Percentiles rank a stretch among this genome's conserved stretches.
Conservation (phyloP, 805 yeast genomes). For the Ogataea parapolymorpha region DNA sequence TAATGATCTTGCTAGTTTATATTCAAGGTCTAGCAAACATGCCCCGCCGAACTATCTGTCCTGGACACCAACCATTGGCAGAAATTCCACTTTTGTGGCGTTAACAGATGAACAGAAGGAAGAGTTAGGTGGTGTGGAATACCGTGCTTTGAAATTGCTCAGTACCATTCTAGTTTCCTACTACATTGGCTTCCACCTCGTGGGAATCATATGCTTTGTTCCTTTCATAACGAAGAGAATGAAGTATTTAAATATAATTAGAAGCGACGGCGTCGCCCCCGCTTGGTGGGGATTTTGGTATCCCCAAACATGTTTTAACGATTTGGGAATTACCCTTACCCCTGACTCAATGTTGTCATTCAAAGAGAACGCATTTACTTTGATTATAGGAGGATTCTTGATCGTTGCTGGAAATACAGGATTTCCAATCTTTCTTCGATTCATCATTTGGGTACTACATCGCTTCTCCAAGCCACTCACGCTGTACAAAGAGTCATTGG, state of each 20-base stretch:
- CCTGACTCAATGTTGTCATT: slow-evolving; percentile 77
- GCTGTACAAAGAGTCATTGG: slow-evolving; percentile 67
- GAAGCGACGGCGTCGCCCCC: slow-evolving; percentile 61
- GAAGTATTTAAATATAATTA: slow-evolving; percentile 42
- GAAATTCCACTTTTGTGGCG: slow-evolving; percentile 88
- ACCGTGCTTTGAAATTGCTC: slow-evolving; percentile 78
- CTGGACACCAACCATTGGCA: slow-evolving; percentile 87
- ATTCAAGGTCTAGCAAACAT: slow-evolving; percentile 16
- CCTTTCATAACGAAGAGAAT: slow-evolving; percentile 54
- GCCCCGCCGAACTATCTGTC: slow-evolving; percentile 68
- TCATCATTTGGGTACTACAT: slow-evolving; percentile 76
- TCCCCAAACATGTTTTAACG: slow-evolving; percentile 75
- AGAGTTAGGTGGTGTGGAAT: slow-evolving; percentile 96
- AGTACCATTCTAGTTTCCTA: slow-evolving; percentile 61
- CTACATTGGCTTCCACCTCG: slow-evolving; percentile 71
- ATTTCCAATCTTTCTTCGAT: slow-evolving; percentile 79
- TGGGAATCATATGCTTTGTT: slow-evolving; percentile 49
- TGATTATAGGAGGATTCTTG: slow-evolving; percentile 63
- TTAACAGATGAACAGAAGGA: slow-evolving; percentile 81
- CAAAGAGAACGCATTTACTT: slow-evolving; percentile 57
- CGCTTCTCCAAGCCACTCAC: slow-evolving; percentile 66
- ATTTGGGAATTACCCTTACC: slow-evolving; percentile 78
- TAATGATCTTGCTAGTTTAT: slow-evolving; percentile 29
- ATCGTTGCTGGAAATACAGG: slow-evolving; percentile 94
- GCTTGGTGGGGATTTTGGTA: slow-evolving; percentile 95